These are phyloP conservation scores for Tuber brumale DNA, from an alignment of 495 filamentous ascomycete species.

Conservation along the genomic window DNA sequence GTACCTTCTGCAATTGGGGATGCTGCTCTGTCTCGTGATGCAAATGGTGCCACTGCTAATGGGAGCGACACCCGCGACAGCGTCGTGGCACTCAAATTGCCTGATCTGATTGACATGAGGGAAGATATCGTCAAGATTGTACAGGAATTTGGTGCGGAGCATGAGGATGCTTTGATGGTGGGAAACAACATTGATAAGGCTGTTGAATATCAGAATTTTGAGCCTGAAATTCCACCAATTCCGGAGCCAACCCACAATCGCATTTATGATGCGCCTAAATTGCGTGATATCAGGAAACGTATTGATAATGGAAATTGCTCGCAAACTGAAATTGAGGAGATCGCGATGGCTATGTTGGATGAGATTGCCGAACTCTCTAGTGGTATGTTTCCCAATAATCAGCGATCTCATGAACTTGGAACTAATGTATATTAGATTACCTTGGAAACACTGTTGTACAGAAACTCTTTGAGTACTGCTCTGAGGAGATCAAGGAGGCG, in stretches of 20 bases:
- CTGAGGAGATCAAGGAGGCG: slow-evolving; percentile 76
- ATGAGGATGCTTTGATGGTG: slow-evolving; percentile 72
- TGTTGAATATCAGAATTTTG: slow-evolving; percentile 63
- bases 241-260: slow-evolving; percentile 84
- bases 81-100: slow-evolving; percentile 57
- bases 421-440: slow-evolving; percentile 57
- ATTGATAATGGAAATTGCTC: slow-evolving; percentile 91
- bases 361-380: slow-evolving; percentile 85
- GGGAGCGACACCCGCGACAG: slow-evolving; percentile 44
- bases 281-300: slow-evolving; percentile 92
- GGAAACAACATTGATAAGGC: slow-evolving; percentile 64
- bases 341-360: slow-evolving; percentile 84
- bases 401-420: background rate
- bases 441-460: slow-evolving; percentile 99
- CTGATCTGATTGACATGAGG: slow-evolving; percentile 66
- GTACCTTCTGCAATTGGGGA: slow-evolving; percentile 39
- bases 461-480: slow-evolving; percentile 94
- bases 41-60: slow-evolving; percentile 36
- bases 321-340: slow-evolving; percentile 80
- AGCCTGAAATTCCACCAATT: slow-evolving; percentile 80
- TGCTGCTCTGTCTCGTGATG: slow-evolving; percentile 39
- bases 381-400: slow-evolving; percentile 19
- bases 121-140: slow-evolving; percentile 81
- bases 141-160: slow-evolving; percentile 74
- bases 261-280: slow-evolving; percentile 88